These are phyloP conservation scores for Penicillium fuscoglaucum DNA, from an alignment of 2,329 filamentous ascomycete species.

Conservation along the genomic window DNA sequence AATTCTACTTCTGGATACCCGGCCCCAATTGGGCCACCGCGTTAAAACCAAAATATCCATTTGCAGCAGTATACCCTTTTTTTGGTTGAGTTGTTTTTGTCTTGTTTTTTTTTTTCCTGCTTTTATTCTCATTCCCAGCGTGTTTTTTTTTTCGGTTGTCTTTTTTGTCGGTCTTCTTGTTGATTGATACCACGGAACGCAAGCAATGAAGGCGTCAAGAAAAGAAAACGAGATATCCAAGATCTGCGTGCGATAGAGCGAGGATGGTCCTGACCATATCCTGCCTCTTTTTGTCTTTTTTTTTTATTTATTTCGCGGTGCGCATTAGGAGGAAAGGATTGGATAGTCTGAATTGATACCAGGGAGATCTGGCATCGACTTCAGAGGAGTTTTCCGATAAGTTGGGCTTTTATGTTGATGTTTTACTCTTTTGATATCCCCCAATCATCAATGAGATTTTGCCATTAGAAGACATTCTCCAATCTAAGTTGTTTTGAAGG, in stretches of 20 bases:
- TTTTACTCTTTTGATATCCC: conserved; percentile 29
- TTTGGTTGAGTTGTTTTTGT: conserved; percentile 43
- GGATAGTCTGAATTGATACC: conserved; percentile 9
- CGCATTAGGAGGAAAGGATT: conserved; percentile 10
- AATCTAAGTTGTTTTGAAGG: conserved; percentile 1
- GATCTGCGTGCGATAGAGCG: conserved; percentile 26
- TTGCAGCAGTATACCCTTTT: conserved; percentile 50
- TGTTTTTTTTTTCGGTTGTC: conserved; percentile 16
- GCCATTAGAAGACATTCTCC: conserved; percentile 15
- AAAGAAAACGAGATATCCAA: conserved; percentile 34
- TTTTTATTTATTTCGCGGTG: conserved; percentile 7
- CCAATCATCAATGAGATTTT: conserved; percentile 28
- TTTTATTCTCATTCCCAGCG: conserved; percentile 20
- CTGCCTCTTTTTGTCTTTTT: conserved; percentile 14
- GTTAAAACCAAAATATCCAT: conserved; percentile 63
- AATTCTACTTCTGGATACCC: conserved; percentile 98
- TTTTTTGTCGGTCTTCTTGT: conserved; percentile 17
- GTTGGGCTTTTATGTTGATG: conserved; percentile 16
- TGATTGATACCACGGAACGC: conserved; percentile 34
- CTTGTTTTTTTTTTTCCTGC: conserved; percentile 24
- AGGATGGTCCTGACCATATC: conserved; percentile 11
- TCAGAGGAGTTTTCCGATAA: conserved; percentile 8
- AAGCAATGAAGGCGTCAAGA: conserved; percentile 33
- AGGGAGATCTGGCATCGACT: conserved; percentile 1
- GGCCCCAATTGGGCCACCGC: conserved; percentile 85